Evolutionary conservation across 371 early-diverging fungal species (phyloP), one percentile per base, ranked within the genome.

Genomic region (Lichtheimia ornata): DNA sequence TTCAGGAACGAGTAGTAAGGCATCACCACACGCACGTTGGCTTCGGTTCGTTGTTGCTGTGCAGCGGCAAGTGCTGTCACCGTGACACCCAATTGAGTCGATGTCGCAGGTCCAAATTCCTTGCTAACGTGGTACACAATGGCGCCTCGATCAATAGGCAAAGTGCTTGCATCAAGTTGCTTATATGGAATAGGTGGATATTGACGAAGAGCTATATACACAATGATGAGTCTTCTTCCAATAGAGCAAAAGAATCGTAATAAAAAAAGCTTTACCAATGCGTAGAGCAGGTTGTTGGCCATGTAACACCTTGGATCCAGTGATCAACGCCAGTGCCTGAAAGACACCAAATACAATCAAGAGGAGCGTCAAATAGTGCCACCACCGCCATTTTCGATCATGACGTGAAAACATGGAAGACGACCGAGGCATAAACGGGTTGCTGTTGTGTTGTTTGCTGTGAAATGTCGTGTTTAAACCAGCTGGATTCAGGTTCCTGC

Each of bases 101-200:
- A 83, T 0, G 84, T 72, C 1, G 87, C 85, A 12, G 79, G 76
- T 11, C 87, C 86, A 66, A 86, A 88, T 58, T 88, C 88, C 62
- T 84, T 86, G 14, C 84, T 84, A 51, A 88, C 74, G 60, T 88
- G 88, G 51, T 84, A 88, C n/a, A 88, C 72, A 4, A 64, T 58
- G 5, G 72, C 67, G n/a, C 67, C 71, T 35, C 53, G 56, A 11
- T 35, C 45, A 35, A 54, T 56, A 35, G 59, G 40, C 42, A 70
- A 73, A 40, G 62, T 47, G 27, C 50, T 67, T 56, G 71, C 70
- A 65, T 64, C 82, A 41, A 86, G 64, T n/a, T 76, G 79, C 7
- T 73, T 70, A 35, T 86, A 86, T 2, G 72, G 65, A 22, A 84
- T 63, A 25, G 70, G 70, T 24, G 83, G 83, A 53, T 65, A 70